Base-by-base conservation (phyloP, 129 eudicot species). In the Chrysanthemum seticuspe region DNA sequence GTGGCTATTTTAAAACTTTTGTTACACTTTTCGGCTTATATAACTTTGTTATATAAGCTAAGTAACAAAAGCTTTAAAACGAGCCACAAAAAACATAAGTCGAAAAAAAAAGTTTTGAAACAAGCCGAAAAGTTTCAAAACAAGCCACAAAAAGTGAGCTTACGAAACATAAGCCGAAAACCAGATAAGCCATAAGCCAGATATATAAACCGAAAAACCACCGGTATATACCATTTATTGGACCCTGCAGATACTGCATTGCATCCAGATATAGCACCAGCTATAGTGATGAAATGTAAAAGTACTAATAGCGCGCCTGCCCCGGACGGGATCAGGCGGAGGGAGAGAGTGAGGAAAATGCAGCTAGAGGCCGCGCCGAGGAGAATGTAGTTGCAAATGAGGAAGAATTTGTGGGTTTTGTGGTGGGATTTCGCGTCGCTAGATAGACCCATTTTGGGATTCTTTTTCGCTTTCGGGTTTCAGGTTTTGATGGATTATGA, bases 301-400 rank as follows among this genome's bases (percentile, higher is more conserved):
- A 87, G 85, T 81, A 87, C 84, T 13, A 87, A 56, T 34, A 87
- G 63, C 23, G 60, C 76, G 0, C 91, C 91, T 21, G 73, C 15
- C 66, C 71, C 67, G 15, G 96, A 89, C 1, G 96, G 98, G 83
- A 92, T 18, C 25, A 92, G 86, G 76, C 96, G 95, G 86, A 92
- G 96, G 62, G 92, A 87, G 79, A 92, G 98, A 2, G 88, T 89
- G 4, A 92, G 82, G 90, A 89, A 92, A 72, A 92, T 89, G 92
- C 98, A 92, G 59, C 92, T 82, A 4, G 95, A 92, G 71, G 98
- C 89, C 51, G 98, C 88, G 16, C 96, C 98, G 8, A 92, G 81
- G 57, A 92, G 78, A 78, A 85, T 70, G 92, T 92, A 92, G 82
- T 92, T 92, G 77, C 73, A 63, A 6, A 89, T 71, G 12, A 89